Base-by-base conservation (phyloP, 2,329 filamentous ascomycete species). In the Fusarium praegraminearum region DNA sequence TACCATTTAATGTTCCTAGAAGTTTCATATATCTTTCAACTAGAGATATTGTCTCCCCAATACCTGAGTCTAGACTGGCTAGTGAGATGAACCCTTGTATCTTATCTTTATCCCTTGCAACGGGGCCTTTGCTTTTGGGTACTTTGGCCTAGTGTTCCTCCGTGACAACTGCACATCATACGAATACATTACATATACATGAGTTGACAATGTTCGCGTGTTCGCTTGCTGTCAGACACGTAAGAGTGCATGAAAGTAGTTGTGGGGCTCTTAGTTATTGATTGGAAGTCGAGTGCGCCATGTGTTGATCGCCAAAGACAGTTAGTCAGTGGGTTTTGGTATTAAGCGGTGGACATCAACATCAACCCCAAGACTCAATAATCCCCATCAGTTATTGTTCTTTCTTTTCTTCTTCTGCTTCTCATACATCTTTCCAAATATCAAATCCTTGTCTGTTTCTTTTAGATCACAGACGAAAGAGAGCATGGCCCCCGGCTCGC, bases 221-320 rank as follows among this genome's bases (percentile, higher is more conserved):
- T 46, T 51, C 49, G 49, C 32, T 47, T 58, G 57, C 24, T 57
- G 41, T 30, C 15, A 57, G 61, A 64, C 60, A 69, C 59, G 65
- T 69, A 52, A 49, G 33, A 38, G 32, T 36, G 65, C 49, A 69
- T 59, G 20, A 53, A 52, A 26, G 47, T 60, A 6, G 28, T 22
- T 63, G 16, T 41, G 28, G 58, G 40, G 20, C 13, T 3, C 3
- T 26, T 44, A 5, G 6, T 18, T 38, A 52, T 41, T 67, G 58
- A 67, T 67, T 67, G 65, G 64, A 63, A 30, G 22, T 12, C n/a
- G 30, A 33, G 51, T 7, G 26, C 36, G 57, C 43, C 51, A 46
- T 67, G 64, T 43, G 43, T 35, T 53, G 46, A 33, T 44, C 15
- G 46, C 13, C 32, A 13, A 52, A 35, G 36, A 53, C 32, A 20